Base-by-base conservation (phyloP, 2,329 filamentous ascomycete genomes). In the Trichoderma sp. region DNA sequence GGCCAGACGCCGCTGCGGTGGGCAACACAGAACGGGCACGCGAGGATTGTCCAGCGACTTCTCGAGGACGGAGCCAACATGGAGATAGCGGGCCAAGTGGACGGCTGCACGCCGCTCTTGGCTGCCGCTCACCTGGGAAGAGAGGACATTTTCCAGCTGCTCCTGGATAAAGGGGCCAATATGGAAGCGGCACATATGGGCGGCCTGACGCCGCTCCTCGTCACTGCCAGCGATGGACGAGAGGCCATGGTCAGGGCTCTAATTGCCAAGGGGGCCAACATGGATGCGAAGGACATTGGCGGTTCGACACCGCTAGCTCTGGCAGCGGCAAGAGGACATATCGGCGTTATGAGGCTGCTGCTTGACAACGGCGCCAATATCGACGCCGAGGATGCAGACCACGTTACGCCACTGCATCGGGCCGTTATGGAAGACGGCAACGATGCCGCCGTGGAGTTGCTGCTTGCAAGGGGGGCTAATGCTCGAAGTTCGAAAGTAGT, bases 11-110 rank as follows among this genome's bases (percentile, higher is more conserved):
- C 58, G 24, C 28, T 62, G 2, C 52, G 34, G 34, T 52, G 30
- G 19, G 58, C 48, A 43, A 48, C 30, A 12, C 34, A 39, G 3
- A 50, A 62, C 12, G 39, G 47, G 1, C 21, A 62, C 5, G 21
- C 21, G 12, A 28, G 7, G 5, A 26, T 62, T 21, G 34, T 48
- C 30, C 26, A 43, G 30, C 21, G 39, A 5, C 58, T 62, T 12
- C 43, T 62, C n/a, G 28, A 43, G 14, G 52, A 62, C 2, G 58
- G 58, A 5, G 58, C 47, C 4, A 52, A 43, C n/a, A 59, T 47
- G 39, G 52, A 56, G 9, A 43, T 43, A 2, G 26, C 28, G 17
- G 52, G 39, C 15, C 17, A 9, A 4, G n/a, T 24, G 14, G 52
- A 56, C 43, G 52, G 21, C 3, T 14, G 52, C 21, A 56, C 52